A percentile compares a stretch with the other conserved stretches of the same genome.
phyloP scores from a whole-genome alignment of 2,329 filamentous ascomycete species.

The Leptodontidium sp. region DNA sequence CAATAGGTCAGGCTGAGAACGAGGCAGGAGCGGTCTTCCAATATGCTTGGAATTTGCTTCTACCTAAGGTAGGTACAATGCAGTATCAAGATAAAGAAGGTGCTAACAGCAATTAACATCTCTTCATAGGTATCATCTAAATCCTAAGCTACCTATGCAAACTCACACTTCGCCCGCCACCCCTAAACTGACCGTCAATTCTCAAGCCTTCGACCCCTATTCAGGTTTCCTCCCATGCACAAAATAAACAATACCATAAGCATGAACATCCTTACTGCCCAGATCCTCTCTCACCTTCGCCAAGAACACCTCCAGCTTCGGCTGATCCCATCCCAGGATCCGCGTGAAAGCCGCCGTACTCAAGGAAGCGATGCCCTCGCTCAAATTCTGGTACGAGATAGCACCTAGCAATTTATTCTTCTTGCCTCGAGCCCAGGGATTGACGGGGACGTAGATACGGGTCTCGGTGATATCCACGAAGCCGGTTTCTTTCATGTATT shows the following conservation, averaged over 20 bases:
- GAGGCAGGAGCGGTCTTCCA: too few species aligned
- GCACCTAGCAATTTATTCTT: constrained; percentile 29
- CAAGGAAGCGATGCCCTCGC: constrained; percentile 28
- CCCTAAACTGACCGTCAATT: too few species aligned
- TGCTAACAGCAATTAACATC: too few species aligned
- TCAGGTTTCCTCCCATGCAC: constrained; percentile 20
- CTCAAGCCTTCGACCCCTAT: background rate
- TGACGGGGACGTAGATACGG: constrained; percentile 57
- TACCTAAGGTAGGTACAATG: too few species aligned
- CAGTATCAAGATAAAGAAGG: too few species aligned
- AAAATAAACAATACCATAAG: constrained; percentile 32
- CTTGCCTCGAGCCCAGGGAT: constrained; percentile 57
- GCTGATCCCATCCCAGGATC: constrained; percentile 32
- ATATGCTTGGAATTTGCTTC: too few species aligned
- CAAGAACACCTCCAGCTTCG: constrained; percentile 42
- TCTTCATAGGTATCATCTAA: too few species aligned
- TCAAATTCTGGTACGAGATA: constrained; percentile 32
- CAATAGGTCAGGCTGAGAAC: too few species aligned
- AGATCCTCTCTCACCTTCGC: constrained; percentile 46
- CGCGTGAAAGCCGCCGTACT: constrained; percentile 37
- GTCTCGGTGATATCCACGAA: constrained; percentile 45
- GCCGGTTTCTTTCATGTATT: constrained; percentile 39
- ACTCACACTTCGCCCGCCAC: too few species aligned
- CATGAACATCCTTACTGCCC: constrained; percentile 45
- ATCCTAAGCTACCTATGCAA: too few species aligned